Conservation (phyloP, 805 yeast genomes). For the Kuraishia floccosa region DNA sequence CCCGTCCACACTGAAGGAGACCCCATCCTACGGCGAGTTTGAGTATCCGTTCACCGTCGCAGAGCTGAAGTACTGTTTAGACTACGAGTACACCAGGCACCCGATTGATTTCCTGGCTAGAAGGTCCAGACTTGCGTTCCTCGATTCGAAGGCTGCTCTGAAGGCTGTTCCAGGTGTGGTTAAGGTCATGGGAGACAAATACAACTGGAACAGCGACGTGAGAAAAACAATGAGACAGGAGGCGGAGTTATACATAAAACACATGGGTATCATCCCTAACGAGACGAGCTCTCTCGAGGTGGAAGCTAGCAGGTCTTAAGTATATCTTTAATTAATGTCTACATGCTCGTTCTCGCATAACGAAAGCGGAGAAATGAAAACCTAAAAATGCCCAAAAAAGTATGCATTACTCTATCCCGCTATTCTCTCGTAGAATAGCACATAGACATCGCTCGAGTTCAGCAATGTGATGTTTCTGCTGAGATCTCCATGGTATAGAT, state of each 20-base stretch:
- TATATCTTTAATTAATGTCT: too few species aligned
- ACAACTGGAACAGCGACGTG: slow-evolving; percentile 57
- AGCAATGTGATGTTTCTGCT: slow-evolving; percentile 22
- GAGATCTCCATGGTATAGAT: slow-evolving; percentile 34
- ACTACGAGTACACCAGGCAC: slow-evolving; percentile 78
- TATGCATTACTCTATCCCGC: not conserved
- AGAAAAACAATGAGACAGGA: slow-evolving; percentile 39
- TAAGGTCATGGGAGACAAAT: slow-evolving; percentile 71
- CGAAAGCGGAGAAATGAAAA: too few species aligned
- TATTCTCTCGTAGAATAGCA: slow-evolving; percentile 44
- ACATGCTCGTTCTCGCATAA: too few species aligned
- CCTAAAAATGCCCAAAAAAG: not conserved
- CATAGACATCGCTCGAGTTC: slow-evolving; percentile 53
- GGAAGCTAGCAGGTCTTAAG: too few species aligned
- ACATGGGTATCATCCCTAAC: slow-evolving; percentile 37
- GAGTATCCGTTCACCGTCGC: slow-evolving; percentile 86
- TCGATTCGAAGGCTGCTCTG: slow-evolving; percentile 78
- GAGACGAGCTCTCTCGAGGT: too few species aligned
- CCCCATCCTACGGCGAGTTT: slow-evolving; percentile 33
- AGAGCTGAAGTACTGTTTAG: slow-evolving; percentile 72
- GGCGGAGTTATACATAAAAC: slow-evolving; percentile 47
- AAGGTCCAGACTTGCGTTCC: slow-evolving; percentile 86
- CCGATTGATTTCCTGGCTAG: slow-evolving; percentile 87
- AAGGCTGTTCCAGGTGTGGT: slow-evolving; percentile 77
- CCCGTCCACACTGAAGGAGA: slow-evolving; percentile 7